phyloP scores from a whole-genome alignment of 2,329 filamentous ascomycete species.

The Colletotrichum sp. region DNA sequence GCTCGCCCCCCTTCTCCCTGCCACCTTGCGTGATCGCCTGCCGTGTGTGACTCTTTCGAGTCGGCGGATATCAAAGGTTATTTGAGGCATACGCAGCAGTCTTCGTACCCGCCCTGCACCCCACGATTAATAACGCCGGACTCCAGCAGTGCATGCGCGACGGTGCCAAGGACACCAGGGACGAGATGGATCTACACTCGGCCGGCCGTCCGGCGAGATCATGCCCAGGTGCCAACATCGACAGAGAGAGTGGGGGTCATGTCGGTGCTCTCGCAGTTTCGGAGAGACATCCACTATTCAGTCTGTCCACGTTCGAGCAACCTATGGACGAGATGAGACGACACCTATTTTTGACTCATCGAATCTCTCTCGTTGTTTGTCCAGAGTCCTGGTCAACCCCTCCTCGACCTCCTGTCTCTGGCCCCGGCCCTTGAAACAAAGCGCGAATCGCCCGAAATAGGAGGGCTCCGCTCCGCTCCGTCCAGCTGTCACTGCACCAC shows the following conservation, averaged over 20 bases:
- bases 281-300: not conserved
- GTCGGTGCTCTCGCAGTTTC: slow-evolving; percentile 17
- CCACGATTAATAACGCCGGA: slow-evolving; percentile 16
- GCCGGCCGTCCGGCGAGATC: slow-evolving; percentile 18
- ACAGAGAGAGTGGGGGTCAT: slow-evolving; percentile 7
- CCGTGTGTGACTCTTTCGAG: slow-evolving; percentile 3
- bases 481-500: not conserved
- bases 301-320: not conserved
- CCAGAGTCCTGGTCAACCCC: not conserved
- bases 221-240: slow-evolving; percentile 1
- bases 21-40: slow-evolving; percentile 12
- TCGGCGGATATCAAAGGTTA: slow-evolving; percentile 16
- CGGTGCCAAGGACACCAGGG: not conserved
- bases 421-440: slow-evolving; percentile 17
- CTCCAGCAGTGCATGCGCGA: slow-evolving; percentile 9
- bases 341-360: slow-evolving; percentile 18
- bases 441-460: slow-evolving; percentile 18
- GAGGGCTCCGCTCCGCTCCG: slow-evolving; percentile 19
- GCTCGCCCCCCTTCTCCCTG: not conserved
- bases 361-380: not conserved
- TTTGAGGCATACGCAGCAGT: slow-evolving; percentile 13
- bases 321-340: not conserved
- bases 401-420: slow-evolving; percentile 7
- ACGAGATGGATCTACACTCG: slow-evolving; percentile 11
- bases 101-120: slow-evolving; percentile 12